These are phyloP conservation scores for Royoungia palumana DNA, from an alignment of 768 basidiomycete species.

Conservation along the genomic window DNA sequence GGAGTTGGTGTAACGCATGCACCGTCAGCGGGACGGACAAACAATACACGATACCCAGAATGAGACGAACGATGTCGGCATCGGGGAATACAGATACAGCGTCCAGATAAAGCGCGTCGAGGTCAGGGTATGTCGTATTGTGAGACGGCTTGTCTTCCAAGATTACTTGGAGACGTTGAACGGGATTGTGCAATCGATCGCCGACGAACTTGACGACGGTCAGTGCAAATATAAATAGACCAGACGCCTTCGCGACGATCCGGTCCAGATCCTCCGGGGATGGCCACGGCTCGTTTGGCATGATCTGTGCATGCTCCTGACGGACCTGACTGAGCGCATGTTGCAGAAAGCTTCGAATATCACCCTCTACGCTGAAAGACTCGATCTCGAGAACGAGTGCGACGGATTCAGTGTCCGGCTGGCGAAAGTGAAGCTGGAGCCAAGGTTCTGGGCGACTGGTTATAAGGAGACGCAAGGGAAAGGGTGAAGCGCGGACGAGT, in stretches of 20 bases:
- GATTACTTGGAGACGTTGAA: slow-evolving; percentile 11
- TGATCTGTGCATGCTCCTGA: slow-evolving; percentile 9
- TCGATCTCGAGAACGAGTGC: slow-evolving; percentile 16
- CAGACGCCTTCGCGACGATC: slow-evolving; percentile 16
- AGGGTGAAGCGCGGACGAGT: slow-evolving; percentile 3
- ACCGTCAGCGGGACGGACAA: slow-evolving; percentile 14
- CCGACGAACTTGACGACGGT: slow-evolving; percentile 28
- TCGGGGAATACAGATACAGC: slow-evolving; percentile 16
- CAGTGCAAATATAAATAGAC: slow-evolving; percentile 28
- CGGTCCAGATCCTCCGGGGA: slow-evolving; percentile 18
- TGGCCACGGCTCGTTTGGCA: slow-evolving; percentile 22
- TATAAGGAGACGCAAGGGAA: slow-evolving; percentile 24
- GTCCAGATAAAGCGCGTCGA: slow-evolving; percentile 15
- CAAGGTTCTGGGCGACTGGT: slow-evolving; percentile 19
- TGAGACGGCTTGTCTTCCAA: slow-evolving; percentile 7
- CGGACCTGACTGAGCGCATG: slow-evolving; percentile 13
- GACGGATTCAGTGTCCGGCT: slow-evolving; percentile 9
- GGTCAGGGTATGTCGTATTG: slow-evolving; percentile 11
- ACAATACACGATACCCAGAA: slow-evolving; percentile 18
- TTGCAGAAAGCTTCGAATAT: slow-evolving; percentile 21
- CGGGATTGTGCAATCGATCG: slow-evolving; percentile 16
- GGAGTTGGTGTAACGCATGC: slow-evolving; percentile 6
- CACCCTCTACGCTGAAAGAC: slow-evolving; percentile 18
- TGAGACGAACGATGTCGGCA: slow-evolving; percentile 13
- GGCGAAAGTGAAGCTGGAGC: slow-evolving; percentile 17